phyloP scores from a whole-genome alignment of 2,329 filamentous ascomycete genomes.

The Fusarium camptoceras region DNA sequence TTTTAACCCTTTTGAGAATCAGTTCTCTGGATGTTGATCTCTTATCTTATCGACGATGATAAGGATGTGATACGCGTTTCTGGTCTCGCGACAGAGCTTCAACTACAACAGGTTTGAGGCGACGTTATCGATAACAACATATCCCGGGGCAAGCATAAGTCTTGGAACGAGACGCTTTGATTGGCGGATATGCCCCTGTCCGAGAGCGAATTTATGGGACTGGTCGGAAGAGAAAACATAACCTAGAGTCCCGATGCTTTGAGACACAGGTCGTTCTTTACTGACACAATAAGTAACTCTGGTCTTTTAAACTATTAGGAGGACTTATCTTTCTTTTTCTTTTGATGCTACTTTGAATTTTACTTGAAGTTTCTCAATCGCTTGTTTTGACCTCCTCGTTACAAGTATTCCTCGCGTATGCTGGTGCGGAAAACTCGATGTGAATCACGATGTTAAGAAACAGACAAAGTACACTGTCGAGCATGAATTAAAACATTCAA shows the following conservation, averaged over 20 bases:
- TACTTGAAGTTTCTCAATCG: accelerated
- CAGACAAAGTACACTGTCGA: no score
- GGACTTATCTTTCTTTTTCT: no score
- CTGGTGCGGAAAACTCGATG: no score
- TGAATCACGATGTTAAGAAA: no score
- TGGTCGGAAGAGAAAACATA: neutral
- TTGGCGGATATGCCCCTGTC: neutral
- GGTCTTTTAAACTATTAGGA: neutral
- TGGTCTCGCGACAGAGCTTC: neutral
- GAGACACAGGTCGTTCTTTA: neutral
- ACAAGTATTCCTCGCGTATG: no score
- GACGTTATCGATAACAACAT: neutral
- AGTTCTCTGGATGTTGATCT: accelerated
- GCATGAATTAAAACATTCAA: no score
- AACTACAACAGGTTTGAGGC: neutral
- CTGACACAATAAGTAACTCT: neutral
- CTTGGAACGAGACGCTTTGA: accelerated
- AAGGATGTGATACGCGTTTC: accelerated
- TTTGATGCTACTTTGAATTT: no score
- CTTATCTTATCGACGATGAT: neutral
- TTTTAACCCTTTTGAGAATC: no score
- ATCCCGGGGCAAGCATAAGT: accelerated
- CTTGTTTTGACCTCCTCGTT: no score
- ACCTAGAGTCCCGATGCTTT: neutral
- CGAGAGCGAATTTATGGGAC: accelerated